Evolutionary conservation across 2,329 filamentous ascomycete species (phyloP).

Genomic region (Colletotrichum musicola): DNA sequence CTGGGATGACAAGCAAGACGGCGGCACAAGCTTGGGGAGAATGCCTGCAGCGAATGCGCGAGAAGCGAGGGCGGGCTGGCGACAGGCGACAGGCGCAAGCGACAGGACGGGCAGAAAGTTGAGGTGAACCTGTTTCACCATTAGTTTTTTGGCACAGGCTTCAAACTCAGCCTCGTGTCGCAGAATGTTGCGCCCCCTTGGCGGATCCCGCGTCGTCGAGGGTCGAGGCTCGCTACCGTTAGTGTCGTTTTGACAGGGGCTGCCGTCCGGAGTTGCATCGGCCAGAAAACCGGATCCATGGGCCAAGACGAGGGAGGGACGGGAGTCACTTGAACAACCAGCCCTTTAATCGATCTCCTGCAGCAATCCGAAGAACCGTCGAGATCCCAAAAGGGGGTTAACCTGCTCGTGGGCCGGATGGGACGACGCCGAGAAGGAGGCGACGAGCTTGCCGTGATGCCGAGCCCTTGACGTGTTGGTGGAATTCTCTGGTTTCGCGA

Average conservation of each 20-base stretch:
- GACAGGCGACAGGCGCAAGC: neutral
- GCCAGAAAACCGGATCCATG: slow-evolving; percentile 12
- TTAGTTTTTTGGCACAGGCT: slow-evolving; percentile 36
- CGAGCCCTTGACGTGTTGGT: slow-evolving; percentile 7
- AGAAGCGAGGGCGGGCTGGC: slow-evolving; percentile 10
- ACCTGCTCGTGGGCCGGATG: slow-evolving; percentile 3
- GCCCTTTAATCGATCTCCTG: slow-evolving; percentile 17
- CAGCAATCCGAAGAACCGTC: neutral
- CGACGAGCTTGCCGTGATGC: slow-evolving; percentile 17
- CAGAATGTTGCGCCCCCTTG: slow-evolving; percentile 32
- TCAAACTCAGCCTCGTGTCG: slow-evolving; percentile 39
- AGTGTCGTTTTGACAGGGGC: slow-evolving; percentile 4
- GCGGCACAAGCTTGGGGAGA: slow-evolving; percentile 17
- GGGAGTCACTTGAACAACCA: slow-evolving; percentile 1
- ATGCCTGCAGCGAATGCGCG: slow-evolving; percentile 13
- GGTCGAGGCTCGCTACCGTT: neutral
- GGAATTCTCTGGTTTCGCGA: slow-evolving; percentile 18
- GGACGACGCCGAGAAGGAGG: slow-evolving; percentile 23
- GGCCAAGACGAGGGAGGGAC: slow-evolving; percentile 1
- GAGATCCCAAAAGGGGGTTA: neutral
- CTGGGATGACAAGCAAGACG: slow-evolving; percentile 31
- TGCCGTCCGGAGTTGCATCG: slow-evolving; percentile 4
- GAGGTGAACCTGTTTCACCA: slow-evolving; percentile 40
- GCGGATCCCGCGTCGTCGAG: neutral
- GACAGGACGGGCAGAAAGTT: slow-evolving; percentile 31